A percentile compares a stretch with the other conserved stretches of the same genome.
These are phyloP conservation scores for Colletotrichum zoysiae DNA, from an alignment of 2,329 filamentous ascomycete genomes.

Conservation along the genomic window DNA sequence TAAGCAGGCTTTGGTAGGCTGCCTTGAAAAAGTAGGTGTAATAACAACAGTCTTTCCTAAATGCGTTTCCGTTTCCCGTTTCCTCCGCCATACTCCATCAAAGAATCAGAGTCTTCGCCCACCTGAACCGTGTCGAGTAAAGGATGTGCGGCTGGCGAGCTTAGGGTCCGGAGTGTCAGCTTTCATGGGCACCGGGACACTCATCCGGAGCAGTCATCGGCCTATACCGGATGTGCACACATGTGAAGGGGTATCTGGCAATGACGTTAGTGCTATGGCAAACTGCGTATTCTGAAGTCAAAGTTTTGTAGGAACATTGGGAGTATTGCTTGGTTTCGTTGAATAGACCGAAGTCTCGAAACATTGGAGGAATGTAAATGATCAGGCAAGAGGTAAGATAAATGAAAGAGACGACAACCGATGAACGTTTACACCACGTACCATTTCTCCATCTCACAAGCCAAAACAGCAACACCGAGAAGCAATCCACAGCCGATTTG, in stretches of 20 bases:
- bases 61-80: not conserved
- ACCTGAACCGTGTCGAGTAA: not conserved
- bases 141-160: not conserved
- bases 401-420: too few species aligned
- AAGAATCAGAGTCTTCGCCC: not conserved
- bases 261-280: slow-evolving; percentile 11
- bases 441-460: not conserved
- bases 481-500: not conserved
- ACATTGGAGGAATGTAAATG: slow-evolving; percentile 46
- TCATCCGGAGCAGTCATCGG: rapidly evolving
- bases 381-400: slow-evolving; percentile 32
- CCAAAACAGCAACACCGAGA: not conserved
- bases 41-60: not conserved
- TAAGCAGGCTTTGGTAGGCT: not conserved
- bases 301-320: slow-evolving; percentile 1
- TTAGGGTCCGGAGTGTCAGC: not conserved
- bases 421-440: not conserved
- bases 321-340: slow-evolving; percentile 49
- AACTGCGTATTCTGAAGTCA: not conserved
- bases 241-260: slow-evolving; percentile 14
- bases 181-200: not conserved
- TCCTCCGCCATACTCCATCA: not conserved
- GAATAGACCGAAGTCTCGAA: slow-evolving; percentile 55
- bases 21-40: slow-evolving; percentile 10
- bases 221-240: not conserved